These are phyloP conservation scores for Phycomyces blakesleeanus DNA, from an alignment of 192 early-diverging fungal genomes.

Conservation along the genomic window DNA sequence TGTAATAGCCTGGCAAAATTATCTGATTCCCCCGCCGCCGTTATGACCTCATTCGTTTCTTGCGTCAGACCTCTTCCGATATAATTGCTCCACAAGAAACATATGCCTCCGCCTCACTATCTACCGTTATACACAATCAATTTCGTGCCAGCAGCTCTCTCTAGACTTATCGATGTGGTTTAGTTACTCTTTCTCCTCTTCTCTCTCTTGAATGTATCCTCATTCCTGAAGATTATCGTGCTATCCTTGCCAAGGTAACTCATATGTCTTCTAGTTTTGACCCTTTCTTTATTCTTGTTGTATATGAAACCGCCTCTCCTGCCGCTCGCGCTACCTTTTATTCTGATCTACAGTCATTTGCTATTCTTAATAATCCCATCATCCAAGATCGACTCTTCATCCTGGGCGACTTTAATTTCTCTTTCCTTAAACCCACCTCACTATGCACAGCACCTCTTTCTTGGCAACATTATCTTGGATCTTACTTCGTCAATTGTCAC, in stretches of 20 bases:
- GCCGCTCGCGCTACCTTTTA: background rate
- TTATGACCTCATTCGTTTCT: background rate
- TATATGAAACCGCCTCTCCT: background rate
- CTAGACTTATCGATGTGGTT: background rate
- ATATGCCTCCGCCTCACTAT: background rate
- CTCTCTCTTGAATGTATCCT: background rate
- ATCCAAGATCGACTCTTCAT: no score
- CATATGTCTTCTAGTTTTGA: background rate
- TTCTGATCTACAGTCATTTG: no score
- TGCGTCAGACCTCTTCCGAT: background rate
- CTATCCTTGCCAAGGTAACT: background rate
- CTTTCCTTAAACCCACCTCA: no score
- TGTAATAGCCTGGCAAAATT: background rate
- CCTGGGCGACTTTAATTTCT: no score
- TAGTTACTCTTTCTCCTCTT: background rate
- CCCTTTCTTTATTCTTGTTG: background rate
- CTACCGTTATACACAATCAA: background rate
- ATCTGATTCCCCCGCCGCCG: background rate
- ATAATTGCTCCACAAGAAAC: constrained; percentile 5
- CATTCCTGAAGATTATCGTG: background rate
- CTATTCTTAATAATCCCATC: no score
- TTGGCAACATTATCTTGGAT: no score
- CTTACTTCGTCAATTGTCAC: no score
- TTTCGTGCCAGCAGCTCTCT: background rate
- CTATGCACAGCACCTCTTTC: no score